These are phyloP conservation scores for Encephalitozoon intestinalis DNA, from an alignment of 371 early-diverging fungal species.

Conservation along the genomic window DNA sequence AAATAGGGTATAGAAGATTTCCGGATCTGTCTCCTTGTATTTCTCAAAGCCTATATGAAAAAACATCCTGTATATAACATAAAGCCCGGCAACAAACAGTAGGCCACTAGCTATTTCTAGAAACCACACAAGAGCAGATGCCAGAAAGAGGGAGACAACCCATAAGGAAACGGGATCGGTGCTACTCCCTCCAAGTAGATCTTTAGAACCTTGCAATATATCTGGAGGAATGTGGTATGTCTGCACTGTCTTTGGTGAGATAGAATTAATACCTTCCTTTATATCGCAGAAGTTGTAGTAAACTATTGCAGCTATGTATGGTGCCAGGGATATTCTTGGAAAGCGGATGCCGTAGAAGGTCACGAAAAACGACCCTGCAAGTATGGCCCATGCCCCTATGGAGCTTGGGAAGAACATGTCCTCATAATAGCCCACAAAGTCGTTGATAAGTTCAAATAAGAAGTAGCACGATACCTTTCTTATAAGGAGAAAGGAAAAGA, in stretches of 20 bases:
- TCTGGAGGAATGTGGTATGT: background rate
- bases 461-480: background rate
- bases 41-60: background rate
- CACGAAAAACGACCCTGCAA: background rate
- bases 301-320: background rate
- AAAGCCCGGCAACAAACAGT: background rate
- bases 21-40: background rate
- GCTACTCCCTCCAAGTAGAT: background rate
- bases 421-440: background rate
- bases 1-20: background rate
- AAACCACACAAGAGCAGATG: background rate
- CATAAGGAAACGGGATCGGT: background rate
- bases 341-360: background rate
- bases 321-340: background rate
- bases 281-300: background rate
- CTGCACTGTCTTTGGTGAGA: background rate
- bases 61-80: background rate
- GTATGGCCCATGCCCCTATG: background rate
- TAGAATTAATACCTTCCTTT: background rate
- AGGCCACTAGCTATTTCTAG: background rate
- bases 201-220: background rate
- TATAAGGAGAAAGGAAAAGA: background rate
- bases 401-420: background rate
- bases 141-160: background rate
- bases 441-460: background rate